phyloP scores from a whole-genome alignment of 192 early-diverging fungal species.

The Thamnidium elegans region DNA sequence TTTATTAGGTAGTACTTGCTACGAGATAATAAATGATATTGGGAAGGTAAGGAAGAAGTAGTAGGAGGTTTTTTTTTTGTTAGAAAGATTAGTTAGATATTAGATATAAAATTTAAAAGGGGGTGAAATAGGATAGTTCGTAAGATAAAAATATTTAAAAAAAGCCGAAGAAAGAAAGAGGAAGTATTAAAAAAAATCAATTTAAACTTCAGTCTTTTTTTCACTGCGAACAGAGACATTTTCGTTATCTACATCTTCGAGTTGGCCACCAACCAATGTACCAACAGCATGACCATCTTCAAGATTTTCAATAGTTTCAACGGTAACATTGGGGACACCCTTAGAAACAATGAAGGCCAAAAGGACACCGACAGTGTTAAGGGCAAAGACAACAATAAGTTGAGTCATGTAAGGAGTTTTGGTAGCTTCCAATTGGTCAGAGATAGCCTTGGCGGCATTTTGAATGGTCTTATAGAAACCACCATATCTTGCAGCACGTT shows the following conservation, averaged over 20 bases:
- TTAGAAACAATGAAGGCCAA: constrained; percentile 25
- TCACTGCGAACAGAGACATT: not conserved
- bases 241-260: constrained; percentile 9
- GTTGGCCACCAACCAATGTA: constrained; percentile 34
- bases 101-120: too few relatives aligned
- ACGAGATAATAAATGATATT: too few relatives aligned
- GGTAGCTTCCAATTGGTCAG: constrained; percentile 66
- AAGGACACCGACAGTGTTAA: constrained; percentile 26
- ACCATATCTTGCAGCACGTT: constrained; percentile 65
- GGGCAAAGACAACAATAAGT: constrained; percentile 30
- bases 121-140: too few relatives aligned
- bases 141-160: too few relatives aligned
- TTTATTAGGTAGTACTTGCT: too few relatives aligned
- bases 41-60: too few relatives aligned
- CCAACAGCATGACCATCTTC: constrained; percentile 24
- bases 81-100: too few relatives aligned
- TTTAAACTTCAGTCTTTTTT: constrained; percentile 10
- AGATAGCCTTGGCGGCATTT: constrained; percentile 67
- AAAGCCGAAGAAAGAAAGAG: too few relatives aligned
- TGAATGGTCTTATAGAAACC: constrained; percentile 94
- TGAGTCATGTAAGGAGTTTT: constrained; percentile 44
- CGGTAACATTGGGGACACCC: constrained; percentile 34
- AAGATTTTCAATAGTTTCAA: constrained; percentile 34
- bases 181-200: not conserved
- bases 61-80: too few relatives aligned